Base-by-base conservation (phyloP, 2,329 filamentous ascomycete genomes). In the Zasmidium angulare region DNA sequence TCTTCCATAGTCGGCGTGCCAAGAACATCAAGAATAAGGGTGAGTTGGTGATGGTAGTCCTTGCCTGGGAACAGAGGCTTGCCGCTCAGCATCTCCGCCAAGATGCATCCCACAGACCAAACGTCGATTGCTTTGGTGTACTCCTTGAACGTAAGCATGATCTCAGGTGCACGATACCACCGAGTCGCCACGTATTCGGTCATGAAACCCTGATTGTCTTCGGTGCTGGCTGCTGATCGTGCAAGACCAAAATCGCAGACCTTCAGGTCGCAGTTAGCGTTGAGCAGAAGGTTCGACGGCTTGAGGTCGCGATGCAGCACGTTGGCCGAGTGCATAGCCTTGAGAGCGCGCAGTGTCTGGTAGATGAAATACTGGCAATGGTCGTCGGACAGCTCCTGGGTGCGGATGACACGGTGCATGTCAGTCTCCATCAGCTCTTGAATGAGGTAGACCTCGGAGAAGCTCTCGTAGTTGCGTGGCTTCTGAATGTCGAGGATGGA, bases 311-410 rank as follows among this genome's bases (percentile, higher is more conserved):
- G 89, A 77, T 99, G 95, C 11, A 99, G 86, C 50, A 99, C 95
- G 72, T 99, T 98, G 65, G 95, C 95, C 14, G 95, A 98, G 80
- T 99, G 95, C 93, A 99, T 98, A 43, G 95, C 95, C 82, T 99
- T 99, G 71, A 99, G 83, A 11, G 93, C 95, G 71, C 95, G 92
- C 59, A 99, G 86, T 1, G 95, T 99, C 81, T 99, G 95, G 83
- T 99, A 99, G 79, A 99, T 99, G 80, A 99, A 99, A 81, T 99
- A 99, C 78, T 99, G 95, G 85, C 95, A 99, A 78, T 99, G 95
- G 76, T 99, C 95, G 77, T 99, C 95, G 40, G 95, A 98, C 49
- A 99, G 86, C 74, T 99, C 95, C 79, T 99, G 95, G 43, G 95
- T 99, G 69, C 95, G 91, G 73, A 99, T 99, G 67, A 99, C 95